phyloP scores from a whole-genome alignment of 441 rosid genomes.

The Breynia disticha region DNA sequence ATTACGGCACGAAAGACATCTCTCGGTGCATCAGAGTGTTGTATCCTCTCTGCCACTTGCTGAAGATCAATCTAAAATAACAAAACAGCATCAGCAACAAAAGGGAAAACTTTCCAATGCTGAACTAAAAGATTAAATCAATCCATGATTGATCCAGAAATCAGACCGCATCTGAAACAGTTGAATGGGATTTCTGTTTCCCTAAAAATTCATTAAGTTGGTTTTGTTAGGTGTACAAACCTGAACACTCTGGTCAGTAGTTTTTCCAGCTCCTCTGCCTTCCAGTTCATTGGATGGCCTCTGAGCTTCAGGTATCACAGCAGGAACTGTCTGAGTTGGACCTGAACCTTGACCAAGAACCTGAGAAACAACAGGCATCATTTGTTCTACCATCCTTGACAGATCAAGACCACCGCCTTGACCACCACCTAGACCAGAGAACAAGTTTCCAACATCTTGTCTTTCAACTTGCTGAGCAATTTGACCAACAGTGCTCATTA shows the following conservation, averaged over 20 bases:
- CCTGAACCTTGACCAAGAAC: slow-evolving; percentile 51
- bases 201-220: not conserved
- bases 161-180: not conserved
- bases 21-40: slow-evolving; percentile 36
- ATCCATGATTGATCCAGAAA: not conserved
- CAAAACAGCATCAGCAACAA: too few species aligned
- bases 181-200: not conserved
- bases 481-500: slow-evolving; percentile 77
- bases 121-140: too few species aligned
- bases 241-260: slow-evolving; percentile 33
- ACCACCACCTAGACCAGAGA: slow-evolving; percentile 52
- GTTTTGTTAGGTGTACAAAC: slow-evolving; percentile 19
- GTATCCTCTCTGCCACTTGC: slow-evolving; percentile 47
- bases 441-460: slow-evolving; percentile 67
- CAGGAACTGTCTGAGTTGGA: slow-evolving; percentile 20
- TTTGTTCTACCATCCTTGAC: slow-evolving; percentile 80
- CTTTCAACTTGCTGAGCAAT: slow-evolving; percentile 84
- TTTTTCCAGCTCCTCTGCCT: slow-evolving; percentile 15
- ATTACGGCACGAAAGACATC: slow-evolving; percentile 58
- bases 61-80: slow-evolving; percentile 36
- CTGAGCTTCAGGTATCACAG: slow-evolving; percentile 24
- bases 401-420: slow-evolving; percentile 64
- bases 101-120: too few species aligned
- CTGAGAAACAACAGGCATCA: slow-evolving; percentile 95
- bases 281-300: slow-evolving; percentile 18